These are phyloP conservation scores for Malassezia cuniculi DNA, from an alignment of 1,284 basidiomycete genomes.

Conservation along the genomic window DNA sequence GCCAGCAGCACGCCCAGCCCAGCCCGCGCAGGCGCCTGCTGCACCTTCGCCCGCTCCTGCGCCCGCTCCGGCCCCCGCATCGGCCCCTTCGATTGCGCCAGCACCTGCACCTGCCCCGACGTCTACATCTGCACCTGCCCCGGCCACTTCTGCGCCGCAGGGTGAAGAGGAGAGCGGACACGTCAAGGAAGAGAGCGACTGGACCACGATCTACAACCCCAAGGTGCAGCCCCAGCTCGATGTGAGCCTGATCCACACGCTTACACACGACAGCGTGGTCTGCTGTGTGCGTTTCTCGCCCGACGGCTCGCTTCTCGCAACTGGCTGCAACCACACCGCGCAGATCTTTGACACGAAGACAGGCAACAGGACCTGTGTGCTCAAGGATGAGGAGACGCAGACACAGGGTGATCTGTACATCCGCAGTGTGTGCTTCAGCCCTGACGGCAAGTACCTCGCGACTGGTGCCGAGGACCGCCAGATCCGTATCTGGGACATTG, in stretches of 20 bases:
- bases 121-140: no score
- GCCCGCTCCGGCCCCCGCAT: no score
- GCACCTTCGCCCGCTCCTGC: no score
- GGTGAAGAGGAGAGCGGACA: no score
- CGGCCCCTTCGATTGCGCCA: no score
- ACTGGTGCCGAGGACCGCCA: slow-evolving; percentile 43
- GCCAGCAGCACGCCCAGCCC: no score
- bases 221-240: slow-evolving; percentile 68
- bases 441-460: slow-evolving; percentile 39
- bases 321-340: slow-evolving; percentile 77
- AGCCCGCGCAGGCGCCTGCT: no score
- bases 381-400: slow-evolving; percentile 50
- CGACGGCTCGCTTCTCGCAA: slow-evolving; percentile 74
- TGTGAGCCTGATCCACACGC: slow-evolving; percentile 74
- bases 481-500: slow-evolving; percentile 60
- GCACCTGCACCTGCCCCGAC: no score
- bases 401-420: slow-evolving; percentile 34
- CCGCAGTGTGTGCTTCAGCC: slow-evolving; percentile 41
- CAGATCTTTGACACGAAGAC: slow-evolving; percentile 82
- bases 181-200: slow-evolving; percentile 82
- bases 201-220: slow-evolving; percentile 88
- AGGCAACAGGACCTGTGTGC: slow-evolving; percentile 58
- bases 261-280: slow-evolving; percentile 75
- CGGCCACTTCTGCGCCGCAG: no score
- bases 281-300: slow-evolving; percentile 82